Percentiles rank a stretch among this genome's conserved stretches.
phyloP scores from a whole-genome alignment of 2,329 filamentous ascomycete species.

The Zymoseptoria pseudotritici region DNA sequence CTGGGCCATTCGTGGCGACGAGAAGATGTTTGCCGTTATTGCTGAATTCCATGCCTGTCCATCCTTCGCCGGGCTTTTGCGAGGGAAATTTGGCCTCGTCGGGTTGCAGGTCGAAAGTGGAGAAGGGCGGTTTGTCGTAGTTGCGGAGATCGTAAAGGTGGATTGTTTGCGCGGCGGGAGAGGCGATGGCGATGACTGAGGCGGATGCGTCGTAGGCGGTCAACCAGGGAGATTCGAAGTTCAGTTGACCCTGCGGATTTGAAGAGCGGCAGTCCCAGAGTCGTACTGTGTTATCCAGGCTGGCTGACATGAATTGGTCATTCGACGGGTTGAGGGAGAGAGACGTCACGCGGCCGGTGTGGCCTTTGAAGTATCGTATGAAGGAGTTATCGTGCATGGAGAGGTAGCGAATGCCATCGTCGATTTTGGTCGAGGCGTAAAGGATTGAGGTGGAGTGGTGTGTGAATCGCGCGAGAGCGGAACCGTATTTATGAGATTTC shows the following conservation, averaged over 20 bases:
- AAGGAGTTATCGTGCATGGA: constrained; percentile 94
- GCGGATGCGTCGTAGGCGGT: constrained; percentile 88
- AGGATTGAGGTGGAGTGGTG: constrained; percentile 87
- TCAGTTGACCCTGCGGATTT: constrained; percentile 70
- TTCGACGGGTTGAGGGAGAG: constrained; percentile 76
- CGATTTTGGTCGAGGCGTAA: constrained; percentile 91
- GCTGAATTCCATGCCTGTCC: constrained; percentile 90
- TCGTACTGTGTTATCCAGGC: constrained; percentile 81
- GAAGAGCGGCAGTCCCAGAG: constrained; percentile 83
- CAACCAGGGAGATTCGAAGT: constrained; percentile 73
- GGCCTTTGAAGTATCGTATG: constrained; percentile 91
- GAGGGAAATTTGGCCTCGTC: constrained; percentile 49
- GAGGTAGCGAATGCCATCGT: constrained; percentile 79
- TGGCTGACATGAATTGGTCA: constrained; percentile 89
- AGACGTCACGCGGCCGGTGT: constrained; percentile 75
- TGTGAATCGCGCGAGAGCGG: constrained; percentile 88
- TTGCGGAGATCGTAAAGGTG: constrained; percentile 90
- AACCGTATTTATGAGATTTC: constrained; percentile 93
- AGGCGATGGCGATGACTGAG: constrained; percentile 82
- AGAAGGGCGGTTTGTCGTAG: constrained; percentile 85
- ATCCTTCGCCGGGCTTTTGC: constrained; percentile 49
- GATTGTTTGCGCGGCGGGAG: constrained; percentile 68
- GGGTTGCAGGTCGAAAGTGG: constrained; percentile 71
- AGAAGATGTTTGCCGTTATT: constrained; percentile 89
- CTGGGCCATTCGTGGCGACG: constrained; percentile 71